These are phyloP conservation scores for Coleophoma crateriformis DNA, from an alignment of 2,329 filamentous ascomycete genomes.

Conservation along the genomic window DNA sequence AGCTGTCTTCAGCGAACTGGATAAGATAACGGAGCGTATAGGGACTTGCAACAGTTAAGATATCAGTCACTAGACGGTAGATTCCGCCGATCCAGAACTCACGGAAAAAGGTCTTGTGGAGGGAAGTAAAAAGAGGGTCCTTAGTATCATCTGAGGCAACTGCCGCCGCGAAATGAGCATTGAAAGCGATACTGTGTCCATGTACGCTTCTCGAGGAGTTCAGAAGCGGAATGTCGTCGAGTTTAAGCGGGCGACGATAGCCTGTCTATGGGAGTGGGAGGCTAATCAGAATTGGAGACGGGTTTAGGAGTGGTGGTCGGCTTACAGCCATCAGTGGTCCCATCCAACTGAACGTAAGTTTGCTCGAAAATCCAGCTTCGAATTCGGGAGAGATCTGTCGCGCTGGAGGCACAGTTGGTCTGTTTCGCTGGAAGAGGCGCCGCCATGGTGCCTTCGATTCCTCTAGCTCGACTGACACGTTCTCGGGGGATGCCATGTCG, in stretches of 20 bases:
- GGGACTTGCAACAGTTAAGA: slow-evolving; percentile 77
- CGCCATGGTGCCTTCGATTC: no score
- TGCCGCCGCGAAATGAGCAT: background rate
- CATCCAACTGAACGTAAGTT: no score
- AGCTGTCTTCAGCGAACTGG: slow-evolving; percentile 76
- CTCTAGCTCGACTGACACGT: no score
- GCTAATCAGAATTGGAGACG: no score
- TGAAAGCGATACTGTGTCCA: background rate
- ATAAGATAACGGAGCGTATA: slow-evolving; percentile 86
- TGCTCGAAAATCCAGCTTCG: no score
- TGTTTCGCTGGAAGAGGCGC: no score
- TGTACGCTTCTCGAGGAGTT: background rate
- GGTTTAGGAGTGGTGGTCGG: no score
- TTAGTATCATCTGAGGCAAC: slow-evolving; percentile 35
- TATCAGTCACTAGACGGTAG: slow-evolving; percentile 66
- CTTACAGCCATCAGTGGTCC: no score
- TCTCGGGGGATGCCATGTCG: no score
- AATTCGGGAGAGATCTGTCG: no score
- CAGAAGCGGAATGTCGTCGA: background rate
- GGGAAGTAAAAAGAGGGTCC: slow-evolving; percentile 69
- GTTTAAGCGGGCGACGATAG: background rate
- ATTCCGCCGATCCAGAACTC: slow-evolving; percentile 84
- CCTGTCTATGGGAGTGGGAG: no score
- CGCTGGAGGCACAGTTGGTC: no score
- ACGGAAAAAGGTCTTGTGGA: slow-evolving; percentile 79